Percentiles rank a stretch among this genome's conserved stretches.
Conservation (phyloP, 2,329 filamentous ascomycete species). For the Diplodia seriata region DNA sequence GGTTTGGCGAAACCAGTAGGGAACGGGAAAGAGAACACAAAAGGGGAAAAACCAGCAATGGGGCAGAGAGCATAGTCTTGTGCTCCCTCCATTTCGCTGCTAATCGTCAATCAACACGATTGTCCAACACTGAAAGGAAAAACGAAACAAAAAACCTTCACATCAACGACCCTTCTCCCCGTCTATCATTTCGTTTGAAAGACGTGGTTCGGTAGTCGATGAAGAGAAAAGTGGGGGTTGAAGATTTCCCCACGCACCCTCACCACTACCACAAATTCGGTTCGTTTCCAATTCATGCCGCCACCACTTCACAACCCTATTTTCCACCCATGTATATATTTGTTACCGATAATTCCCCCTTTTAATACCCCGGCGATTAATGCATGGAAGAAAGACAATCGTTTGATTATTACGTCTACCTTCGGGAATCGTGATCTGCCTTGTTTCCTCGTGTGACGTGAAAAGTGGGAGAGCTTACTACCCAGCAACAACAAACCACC, state of each 20-base stretch:
- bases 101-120: background rate
- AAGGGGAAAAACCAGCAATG: background rate
- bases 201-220: background rate
- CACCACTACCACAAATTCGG: background rate
- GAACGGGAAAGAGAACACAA: background rate
- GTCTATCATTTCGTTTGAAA: background rate
- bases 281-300: background rate
- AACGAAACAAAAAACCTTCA: background rate
- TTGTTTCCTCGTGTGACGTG: background rate
- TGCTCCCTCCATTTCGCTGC: conserved; percentile 14
- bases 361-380: conserved; percentile 3
- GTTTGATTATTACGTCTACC: background rate
- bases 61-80: conserved; percentile 29
- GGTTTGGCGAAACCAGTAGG: conserved; percentile 1
- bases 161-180: background rate
- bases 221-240: background rate
- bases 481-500: too few species aligned
- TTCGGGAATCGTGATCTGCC: background rate
- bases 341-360: background rate
- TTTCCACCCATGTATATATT: background rate
- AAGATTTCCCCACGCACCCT: background rate
- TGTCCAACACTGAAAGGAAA: background rate
- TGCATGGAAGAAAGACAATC: background rate
- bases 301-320: background rate
- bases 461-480: background rate